Conservation (phyloP, 257 asterid genomes). For the Rubia yunnanensis region DNA sequence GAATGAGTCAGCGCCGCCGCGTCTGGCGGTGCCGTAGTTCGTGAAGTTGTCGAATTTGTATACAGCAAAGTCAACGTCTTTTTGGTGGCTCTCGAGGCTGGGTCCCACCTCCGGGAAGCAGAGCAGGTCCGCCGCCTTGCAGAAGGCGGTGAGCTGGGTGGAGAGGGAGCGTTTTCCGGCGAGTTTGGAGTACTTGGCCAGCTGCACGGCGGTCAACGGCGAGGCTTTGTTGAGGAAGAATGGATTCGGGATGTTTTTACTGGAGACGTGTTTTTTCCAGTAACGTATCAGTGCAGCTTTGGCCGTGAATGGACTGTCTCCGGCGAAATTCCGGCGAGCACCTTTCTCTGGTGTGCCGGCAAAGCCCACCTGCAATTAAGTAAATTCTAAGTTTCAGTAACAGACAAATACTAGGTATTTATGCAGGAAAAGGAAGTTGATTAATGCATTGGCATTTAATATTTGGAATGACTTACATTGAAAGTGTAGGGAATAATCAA, state of each 20-base stretch:
- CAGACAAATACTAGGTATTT: background rate
- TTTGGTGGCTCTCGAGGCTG: slow-evolving; percentile 42
- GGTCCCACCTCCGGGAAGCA: slow-evolving; percentile 52
- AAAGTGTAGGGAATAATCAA: background rate
- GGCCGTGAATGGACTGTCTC: slow-evolving; percentile 23
- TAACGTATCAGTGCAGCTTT: slow-evolving; percentile 23
- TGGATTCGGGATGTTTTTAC: slow-evolving; percentile 17
- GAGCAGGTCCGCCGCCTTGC: slow-evolving; percentile 49
- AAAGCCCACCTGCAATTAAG: slow-evolving; percentile 14
- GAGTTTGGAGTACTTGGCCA: slow-evolving; percentile 29
- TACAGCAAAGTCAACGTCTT: slow-evolving; percentile 33
- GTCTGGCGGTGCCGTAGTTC: slow-evolving; percentile 47
- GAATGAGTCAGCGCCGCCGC: slow-evolving; percentile 52
- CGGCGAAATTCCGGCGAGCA: background rate
- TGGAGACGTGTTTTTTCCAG: slow-evolving; percentile 25
- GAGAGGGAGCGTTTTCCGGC: slow-evolving; percentile 54
- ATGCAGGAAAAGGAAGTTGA: background rate
- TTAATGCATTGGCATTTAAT: background rate
- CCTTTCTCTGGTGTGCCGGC: too few relatives aligned
- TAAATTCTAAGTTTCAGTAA: too few relatives aligned
- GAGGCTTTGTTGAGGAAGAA: slow-evolving; percentile 28
- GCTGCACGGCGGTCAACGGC: slow-evolving; percentile 24
- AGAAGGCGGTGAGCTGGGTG: slow-evolving; percentile 48
- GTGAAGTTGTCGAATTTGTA: slow-evolving; percentile 54
- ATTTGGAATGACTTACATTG: slow-evolving; percentile 1